Evolutionary conservation across 192 early-diverging fungal species (phyloP).

Genomic region (Umbelopsis vinacea): DNA sequence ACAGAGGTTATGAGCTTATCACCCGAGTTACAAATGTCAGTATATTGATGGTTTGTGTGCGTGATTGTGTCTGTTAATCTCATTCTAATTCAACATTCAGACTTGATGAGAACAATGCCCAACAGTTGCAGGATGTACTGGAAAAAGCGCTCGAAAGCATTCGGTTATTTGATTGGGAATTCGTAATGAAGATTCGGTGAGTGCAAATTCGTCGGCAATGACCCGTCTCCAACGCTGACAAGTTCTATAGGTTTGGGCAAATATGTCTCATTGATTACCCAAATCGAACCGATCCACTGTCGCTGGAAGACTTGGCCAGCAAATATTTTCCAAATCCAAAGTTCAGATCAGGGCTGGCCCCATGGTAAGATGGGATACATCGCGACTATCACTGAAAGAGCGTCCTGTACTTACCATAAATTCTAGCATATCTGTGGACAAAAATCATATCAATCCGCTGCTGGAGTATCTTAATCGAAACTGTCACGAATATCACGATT

Average conservation of each 20-base stretch:
- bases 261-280: constrained; percentile 43
- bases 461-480: constrained; percentile 30
- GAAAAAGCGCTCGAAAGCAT: constrained; percentile 33
- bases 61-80: background rate
- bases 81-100: background rate
- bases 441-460: constrained; percentile 25
- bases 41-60: background rate
- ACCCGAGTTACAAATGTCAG: background rate
- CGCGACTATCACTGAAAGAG: background rate
- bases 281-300: constrained; percentile 20
- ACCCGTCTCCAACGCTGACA: background rate
- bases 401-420: background rate
- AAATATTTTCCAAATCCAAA: constrained; percentile 34
- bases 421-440: constrained; percentile 31
- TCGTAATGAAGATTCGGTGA: constrained; percentile 34
- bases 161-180: constrained; percentile 43
- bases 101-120: constrained; percentile 25
- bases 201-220: background rate
- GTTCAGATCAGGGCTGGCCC: constrained; percentile 39
- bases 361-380: constrained; percentile 28
- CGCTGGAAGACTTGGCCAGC: constrained; percentile 29
- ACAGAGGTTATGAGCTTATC: background rate
- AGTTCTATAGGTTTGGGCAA: constrained; percentile 40
- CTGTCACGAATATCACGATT: constrained; percentile 29
- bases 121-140: constrained; percentile 23